These are phyloP conservation scores for Stevia rebaudiana DNA, from an alignment of 140 eudicot genomes.

Conservation along the genomic window DNA sequence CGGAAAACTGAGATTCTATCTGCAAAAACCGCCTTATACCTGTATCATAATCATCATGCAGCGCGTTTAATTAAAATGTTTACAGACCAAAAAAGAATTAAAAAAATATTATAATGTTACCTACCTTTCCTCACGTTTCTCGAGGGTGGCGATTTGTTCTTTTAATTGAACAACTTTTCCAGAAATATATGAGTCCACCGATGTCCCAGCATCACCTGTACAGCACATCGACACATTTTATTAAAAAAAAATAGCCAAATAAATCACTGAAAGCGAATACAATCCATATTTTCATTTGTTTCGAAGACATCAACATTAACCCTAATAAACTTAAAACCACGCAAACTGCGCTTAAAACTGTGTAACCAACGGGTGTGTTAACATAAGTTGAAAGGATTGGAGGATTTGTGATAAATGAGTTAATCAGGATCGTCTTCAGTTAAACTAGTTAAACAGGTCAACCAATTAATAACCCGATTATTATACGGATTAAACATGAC, in stretches of 20 bases:
- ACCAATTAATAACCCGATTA: background rate
- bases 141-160: slow-evolving; percentile 95
- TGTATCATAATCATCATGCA: slow-evolving; percentile 45
- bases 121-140: slow-evolving; percentile 95
- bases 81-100: background rate
- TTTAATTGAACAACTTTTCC: slow-evolving; percentile 83
- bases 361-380: background rate
- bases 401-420: background rate
- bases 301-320: background rate
- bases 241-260: background rate
- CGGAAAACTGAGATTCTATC: slow-evolving; percentile 92
- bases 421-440: background rate
- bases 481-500: background rate
- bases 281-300: background rate
- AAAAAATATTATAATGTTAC: slow-evolving; percentile 3
- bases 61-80: slow-evolving; percentile 5
- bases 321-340: background rate
- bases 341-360: background rate
- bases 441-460: background rate
- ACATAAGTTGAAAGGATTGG: background rate
- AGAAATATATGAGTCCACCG: slow-evolving; percentile 83
- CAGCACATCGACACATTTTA: slow-evolving; percentile 1
- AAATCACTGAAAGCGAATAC: background rate
- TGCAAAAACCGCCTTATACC: slow-evolving; percentile 97
- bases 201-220: slow-evolving; percentile 69